phyloP scores from a whole-genome alignment of 305 asterid genomes.

The Solanum hybrid region DNA sequence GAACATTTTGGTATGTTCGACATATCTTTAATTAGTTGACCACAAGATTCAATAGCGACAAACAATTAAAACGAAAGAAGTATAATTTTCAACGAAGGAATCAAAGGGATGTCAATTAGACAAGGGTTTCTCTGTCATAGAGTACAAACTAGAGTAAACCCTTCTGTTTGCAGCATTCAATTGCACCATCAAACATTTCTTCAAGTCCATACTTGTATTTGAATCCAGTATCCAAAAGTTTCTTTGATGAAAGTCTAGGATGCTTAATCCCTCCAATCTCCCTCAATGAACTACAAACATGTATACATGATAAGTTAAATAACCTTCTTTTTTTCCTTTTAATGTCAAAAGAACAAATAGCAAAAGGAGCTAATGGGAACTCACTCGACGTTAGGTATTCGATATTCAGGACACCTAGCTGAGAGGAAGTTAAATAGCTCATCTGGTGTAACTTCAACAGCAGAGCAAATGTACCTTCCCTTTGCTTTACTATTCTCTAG shows the following conservation, averaged over 20 bases:
- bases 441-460: constrained; percentile 17
- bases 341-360: background rate
- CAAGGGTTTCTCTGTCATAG: background rate
- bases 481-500: constrained; percentile 33
- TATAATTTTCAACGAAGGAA: background rate
- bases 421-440: constrained; percentile 28
- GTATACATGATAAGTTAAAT: background rate
- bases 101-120: background rate
- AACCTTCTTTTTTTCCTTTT: background rate
- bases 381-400: constrained; percentile 21
- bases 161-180: constrained; percentile 25
- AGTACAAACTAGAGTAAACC: constrained; percentile 18
- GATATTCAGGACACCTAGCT: constrained; percentile 26
- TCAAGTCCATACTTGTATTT: constrained; percentile 22
- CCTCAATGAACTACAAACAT: background rate
- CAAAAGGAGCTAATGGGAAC: background rate
- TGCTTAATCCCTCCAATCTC: constrained; percentile 1
- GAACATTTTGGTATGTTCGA: background rate
- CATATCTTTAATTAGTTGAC: background rate
- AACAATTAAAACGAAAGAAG: background rate
- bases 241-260: constrained; percentile 23
- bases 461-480: constrained; percentile 36
- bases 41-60: background rate
- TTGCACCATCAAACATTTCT: constrained; percentile 40
- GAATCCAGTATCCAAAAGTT: constrained; percentile 33